Evolutionary conservation across 176 grass and related monocot genomes (phyloP).

Genomic region (Dactylis glomerata): DNA sequence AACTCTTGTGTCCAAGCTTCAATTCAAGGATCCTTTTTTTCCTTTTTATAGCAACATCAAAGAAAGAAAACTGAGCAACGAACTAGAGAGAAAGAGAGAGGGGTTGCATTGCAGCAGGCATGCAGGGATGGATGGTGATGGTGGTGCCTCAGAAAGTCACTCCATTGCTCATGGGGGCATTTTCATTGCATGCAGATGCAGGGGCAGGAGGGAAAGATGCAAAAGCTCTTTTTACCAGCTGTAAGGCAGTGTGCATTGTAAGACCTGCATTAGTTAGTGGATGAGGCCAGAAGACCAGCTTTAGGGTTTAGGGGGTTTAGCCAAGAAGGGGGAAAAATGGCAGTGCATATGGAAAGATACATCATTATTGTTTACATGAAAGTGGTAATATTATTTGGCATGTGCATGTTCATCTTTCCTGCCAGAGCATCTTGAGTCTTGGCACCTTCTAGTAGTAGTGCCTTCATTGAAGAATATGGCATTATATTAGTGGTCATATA

Average conservation of each 20-base stretch:
- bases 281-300: conserved; percentile 57
- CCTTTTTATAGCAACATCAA: conserved; percentile 32
- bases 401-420: conserved; percentile 30
- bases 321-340: conserved; percentile 2
- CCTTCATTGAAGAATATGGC: background rate
- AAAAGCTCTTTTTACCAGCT: conserved; percentile 68
- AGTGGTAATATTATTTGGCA: conserved; percentile 34
- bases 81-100: background rate
- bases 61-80: conserved; percentile 38
- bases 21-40: background rate
- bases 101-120: conserved; percentile 1
- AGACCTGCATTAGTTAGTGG: conserved; percentile 66
- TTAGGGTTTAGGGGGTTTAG: conserved; percentile 55
- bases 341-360: conserved; percentile 42
- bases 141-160: conserved; percentile 45
- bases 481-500: background rate
- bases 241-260: conserved; percentile 46
- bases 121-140: conserved; percentile 33
- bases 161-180: conserved; percentile 52
- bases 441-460: background rate
- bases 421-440: conserved; percentile 3
- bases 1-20: conserved; percentile 28
- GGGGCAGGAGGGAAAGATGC: conserved; percentile 20
- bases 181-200: conserved; percentile 51
- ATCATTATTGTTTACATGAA: conserved; percentile 42